phyloP scores from a whole-genome alignment of 108 stramenopile species.

The Phaeodactylum tricornutum region DNA sequence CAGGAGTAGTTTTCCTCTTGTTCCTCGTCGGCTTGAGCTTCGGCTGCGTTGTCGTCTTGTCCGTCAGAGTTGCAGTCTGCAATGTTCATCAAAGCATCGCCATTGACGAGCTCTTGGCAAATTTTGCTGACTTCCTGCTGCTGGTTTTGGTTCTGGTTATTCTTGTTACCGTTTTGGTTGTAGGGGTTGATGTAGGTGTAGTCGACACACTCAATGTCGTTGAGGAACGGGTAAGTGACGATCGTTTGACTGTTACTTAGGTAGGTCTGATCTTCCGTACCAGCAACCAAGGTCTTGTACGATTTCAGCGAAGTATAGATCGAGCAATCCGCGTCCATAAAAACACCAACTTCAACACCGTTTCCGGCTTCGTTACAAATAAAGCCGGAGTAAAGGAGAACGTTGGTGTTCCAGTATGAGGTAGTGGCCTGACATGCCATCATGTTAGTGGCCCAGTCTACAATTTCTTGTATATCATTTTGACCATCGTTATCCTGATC shows the following conservation, averaged over 20 bases:
- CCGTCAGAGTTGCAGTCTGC: slow-evolving; percentile 1
- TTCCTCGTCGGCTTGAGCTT: slow-evolving; percentile 1
- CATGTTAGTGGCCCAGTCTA: slow-evolving; percentile 2
- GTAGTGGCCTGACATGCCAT: slow-evolving; percentile 1
- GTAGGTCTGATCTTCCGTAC: not conserved
- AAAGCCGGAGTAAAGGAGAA: slow-evolving; percentile 31
- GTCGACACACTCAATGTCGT: not conserved
- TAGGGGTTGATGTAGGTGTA: not conserved
- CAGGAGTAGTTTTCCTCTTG: not conserved
- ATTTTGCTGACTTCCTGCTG: not conserved
- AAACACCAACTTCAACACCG: slow-evolving; percentile 61
- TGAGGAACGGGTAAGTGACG: slow-evolving; percentile 1
- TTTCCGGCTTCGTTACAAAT: slow-evolving; percentile 56
- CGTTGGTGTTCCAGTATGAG: not conserved
- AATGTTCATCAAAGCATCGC: not conserved
- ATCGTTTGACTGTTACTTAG: not conserved
- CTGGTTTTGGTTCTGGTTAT: not conserved
- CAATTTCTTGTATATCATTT: not conserved
- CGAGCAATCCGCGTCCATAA: slow-evolving; percentile 52
- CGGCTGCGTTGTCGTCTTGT: not conserved
- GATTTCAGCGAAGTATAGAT: slow-evolving; percentile 15
- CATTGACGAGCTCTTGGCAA: not conserved
- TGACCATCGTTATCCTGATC: not conserved
- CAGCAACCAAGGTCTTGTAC: not conserved
- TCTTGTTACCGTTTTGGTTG: not conserved